phyloP scores from a whole-genome alignment of 495 filamentous ascomycete genomes.

The Aeminium ludgeri region DNA sequence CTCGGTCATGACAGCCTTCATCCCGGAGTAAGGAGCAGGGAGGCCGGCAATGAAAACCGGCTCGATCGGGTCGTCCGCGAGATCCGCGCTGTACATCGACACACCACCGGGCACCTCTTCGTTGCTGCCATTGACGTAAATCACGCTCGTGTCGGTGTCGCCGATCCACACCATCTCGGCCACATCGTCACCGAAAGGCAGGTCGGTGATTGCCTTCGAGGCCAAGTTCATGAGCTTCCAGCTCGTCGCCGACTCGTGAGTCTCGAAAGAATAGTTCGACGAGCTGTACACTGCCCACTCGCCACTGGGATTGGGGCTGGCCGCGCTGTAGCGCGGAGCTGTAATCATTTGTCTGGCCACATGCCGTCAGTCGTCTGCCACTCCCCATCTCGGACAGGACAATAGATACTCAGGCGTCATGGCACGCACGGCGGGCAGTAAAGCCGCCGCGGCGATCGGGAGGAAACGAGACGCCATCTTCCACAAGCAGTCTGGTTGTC shows the following conservation, averaged over 20 bases:
- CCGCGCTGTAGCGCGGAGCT: constrained; percentile 9
- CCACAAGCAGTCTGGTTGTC: no score
- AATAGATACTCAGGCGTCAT: no score
- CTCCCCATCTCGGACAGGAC: no score
- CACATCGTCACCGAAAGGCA: constrained; percentile 29
- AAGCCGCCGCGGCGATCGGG: no score
- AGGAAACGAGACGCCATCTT: no score
- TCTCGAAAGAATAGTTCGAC: constrained; percentile 32
- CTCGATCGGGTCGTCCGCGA: background rate
- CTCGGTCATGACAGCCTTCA: constrained; percentile 15
- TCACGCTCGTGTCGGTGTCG: constrained; percentile 25
- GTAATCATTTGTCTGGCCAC: constrained; percentile 15
- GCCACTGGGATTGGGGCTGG: constrained; percentile 10
- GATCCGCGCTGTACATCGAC: constrained; percentile 28
- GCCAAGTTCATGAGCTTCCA: constrained; percentile 29
- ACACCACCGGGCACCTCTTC: constrained; percentile 28
- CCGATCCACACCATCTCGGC: constrained; percentile 31
- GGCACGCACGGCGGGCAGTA: no score
- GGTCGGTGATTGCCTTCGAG: constrained; percentile 24
- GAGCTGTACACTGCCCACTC: constrained; percentile 19
- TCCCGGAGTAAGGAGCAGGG: constrained; percentile 14
- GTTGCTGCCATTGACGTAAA: constrained; percentile 34
- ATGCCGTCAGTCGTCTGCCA: no score
- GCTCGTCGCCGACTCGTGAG: constrained; percentile 20
- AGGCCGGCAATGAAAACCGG: constrained; percentile 9